Base-by-base conservation (phyloP, 768 basidiomycete genomes). In the Cystobasidium tubakii region DNA sequence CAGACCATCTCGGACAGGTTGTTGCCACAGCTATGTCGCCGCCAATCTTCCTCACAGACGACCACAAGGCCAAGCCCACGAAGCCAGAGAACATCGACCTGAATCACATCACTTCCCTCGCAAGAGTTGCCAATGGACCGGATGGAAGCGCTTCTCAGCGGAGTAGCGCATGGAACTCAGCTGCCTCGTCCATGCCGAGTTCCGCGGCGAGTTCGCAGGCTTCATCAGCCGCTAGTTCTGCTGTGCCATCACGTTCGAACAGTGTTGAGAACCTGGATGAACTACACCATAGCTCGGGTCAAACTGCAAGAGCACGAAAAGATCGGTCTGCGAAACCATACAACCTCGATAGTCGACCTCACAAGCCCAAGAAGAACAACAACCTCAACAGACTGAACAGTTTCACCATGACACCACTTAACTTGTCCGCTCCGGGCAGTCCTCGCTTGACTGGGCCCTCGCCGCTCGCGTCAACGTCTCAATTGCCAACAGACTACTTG, bases 21-120 rank as follows among this genome's bases (percentile, higher is more conserved):
- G 87, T 98, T 66, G 94, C 91, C 17, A 85, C 86, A 9, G 92
- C 92, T 3, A 85, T 84, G 67, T 90, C 92, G 0, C 87, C 88
- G 34, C 92, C 95, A 1, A 93, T 99, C 77, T 94, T 98, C 88
- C 98, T 98, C 77, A 99, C 95, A 0, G 96, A 99, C 83, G 96
- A 99, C 81, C 96, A 99, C 83, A 99, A 99, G 83, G 92, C 91
- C 34, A 77, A 31, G 44, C 55, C 74, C 3, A 65, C 53, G 4
- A 76, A 73, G 31, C 43, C 60, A 55, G 55, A 64, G 21, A 31
- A 54, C 10, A 53, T 74, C 43, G 73, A 73, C n/a, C 44, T 71
- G 12, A 55, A 71, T 23, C 69, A 71, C 34, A 33, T 71, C 23
- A 7, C 33, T 39, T 62, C 66, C 13, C 46, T 34, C 34, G 69